Base-by-base conservation (phyloP, 106 monocot species). In the Dendrobium chrysotoxum region DNA sequence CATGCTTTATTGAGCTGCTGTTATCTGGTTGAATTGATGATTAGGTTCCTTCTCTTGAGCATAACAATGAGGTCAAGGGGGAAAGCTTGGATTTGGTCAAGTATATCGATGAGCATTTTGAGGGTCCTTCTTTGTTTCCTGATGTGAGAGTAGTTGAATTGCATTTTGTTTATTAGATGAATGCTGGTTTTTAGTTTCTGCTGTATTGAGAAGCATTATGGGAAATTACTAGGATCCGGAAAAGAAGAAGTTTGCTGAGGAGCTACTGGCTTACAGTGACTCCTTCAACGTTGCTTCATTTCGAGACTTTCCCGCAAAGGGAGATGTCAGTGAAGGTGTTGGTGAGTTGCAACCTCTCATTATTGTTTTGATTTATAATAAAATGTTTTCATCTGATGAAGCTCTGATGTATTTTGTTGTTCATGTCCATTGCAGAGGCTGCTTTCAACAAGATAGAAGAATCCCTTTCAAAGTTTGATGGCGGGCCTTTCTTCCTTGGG, bases 401-500 rank as follows among this genome's bases (percentile, higher is more conserved):
- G 47, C 7, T 13, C 11, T 21, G 40, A 40, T 57, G 39, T n/a
- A 50, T 38, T 61, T 50, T 2, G 15, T 17, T 5, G 9, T 28
- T 78, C 7, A 28, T 16, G 25, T 28, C 7, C 78, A 68, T 4
- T 5, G 9, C 75, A 96, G 96, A 70, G 81, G 77, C 80, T 87
- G 84, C 84, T 79, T 86, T 84, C 61, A 88, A 96, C 73, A 91
- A 91, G 75, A 30, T 96, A 75, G 96, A 96, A 78, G 83, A 84
- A 38, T 83, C 79, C n/a, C 85, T 96, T 45, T 83, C 82, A 9
- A 91, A 91, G 66, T 93, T 88, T 83, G 82, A 85, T 79, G 94
- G 93, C 81, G 96, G 96, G 7, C 91, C 90, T 16, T 96, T 96
- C 77, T 93, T 96, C 81, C 86, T 91, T 42, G 93, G 93, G 17